A percentile compares a stretch with the other conserved stretches of the same genome.
Evolutionary conservation across 306 rosid species (phyloP).

Genomic region (Erythrophleum fordii): DNA sequence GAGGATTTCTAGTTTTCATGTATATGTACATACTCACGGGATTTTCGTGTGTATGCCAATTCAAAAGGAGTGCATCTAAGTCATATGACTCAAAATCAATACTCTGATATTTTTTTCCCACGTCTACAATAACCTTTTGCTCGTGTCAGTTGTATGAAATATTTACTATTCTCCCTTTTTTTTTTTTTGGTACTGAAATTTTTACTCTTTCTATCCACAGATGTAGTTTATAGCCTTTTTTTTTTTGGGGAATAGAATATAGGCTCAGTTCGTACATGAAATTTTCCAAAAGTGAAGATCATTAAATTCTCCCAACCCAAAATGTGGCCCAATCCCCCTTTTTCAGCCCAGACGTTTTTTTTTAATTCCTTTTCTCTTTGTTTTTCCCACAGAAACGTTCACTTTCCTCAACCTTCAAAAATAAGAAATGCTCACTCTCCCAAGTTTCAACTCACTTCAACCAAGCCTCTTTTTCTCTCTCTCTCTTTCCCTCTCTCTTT

Average conservation of each 20-base stretch:
- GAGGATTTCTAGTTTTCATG: not conserved
- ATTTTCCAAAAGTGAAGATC: not conserved
- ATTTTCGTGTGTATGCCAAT: not conserved
- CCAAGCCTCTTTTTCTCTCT: not conserved
- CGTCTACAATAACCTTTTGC: not conserved
- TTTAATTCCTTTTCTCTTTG: not conserved
- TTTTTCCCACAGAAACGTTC: not conserved
- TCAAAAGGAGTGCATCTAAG: not conserved
- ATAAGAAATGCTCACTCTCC: not conserved
- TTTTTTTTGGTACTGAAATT: not conserved
- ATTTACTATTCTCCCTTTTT: not conserved
- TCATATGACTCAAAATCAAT: not conserved
- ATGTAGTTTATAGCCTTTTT: not conserved
- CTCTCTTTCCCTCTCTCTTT: slow-evolving; percentile 5
- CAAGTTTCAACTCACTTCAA: slow-evolving; percentile 9
- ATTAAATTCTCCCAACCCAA: not conserved
- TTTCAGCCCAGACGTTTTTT: slow-evolving; percentile 18
- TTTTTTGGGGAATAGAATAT: not conserved
- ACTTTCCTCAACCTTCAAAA: not conserved
- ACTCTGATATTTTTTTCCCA: not conserved
- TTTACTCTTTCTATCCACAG: not conserved
- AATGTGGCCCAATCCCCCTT: slow-evolving; percentile 13
- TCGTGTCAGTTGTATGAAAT: not conserved
- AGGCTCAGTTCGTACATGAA: not conserved
- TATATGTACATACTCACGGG: not conserved